Evolutionary conservation across 2,329 filamentous ascomycete genomes (phyloP).

Genomic region (Lithohypha guttulata): DNA sequence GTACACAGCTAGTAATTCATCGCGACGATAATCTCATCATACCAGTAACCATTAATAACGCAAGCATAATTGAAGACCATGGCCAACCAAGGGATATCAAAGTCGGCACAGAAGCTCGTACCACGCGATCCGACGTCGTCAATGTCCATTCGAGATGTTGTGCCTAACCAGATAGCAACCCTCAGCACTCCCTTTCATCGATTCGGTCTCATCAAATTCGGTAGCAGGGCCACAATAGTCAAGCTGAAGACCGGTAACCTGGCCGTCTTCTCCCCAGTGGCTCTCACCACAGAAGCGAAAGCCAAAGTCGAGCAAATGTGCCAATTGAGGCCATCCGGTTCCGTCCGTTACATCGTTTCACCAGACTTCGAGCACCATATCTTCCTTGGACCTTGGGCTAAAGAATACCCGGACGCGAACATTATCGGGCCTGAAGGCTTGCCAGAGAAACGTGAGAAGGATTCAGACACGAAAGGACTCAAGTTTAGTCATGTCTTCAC

Average conservation of each 20-base stretch:
- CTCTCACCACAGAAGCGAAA: slow-evolving; percentile 64
- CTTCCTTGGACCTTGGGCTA: slow-evolving; percentile 75
- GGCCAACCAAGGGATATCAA: slow-evolving; percentile 38
- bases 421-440: slow-evolving; percentile 76
- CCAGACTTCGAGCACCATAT: slow-evolving; percentile 92
- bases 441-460: slow-evolving; percentile 63
- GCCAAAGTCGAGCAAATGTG: slow-evolving; percentile 44
- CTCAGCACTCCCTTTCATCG: slow-evolving; percentile 76
- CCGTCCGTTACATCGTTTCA: slow-evolving; percentile 74
- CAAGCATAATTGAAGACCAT: too few relatives aligned
- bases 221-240: slow-evolving; percentile 76
- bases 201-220: slow-evolving; percentile 68
- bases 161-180: slow-evolving; percentile 47
- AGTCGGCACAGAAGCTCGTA: slow-evolving; percentile 42
- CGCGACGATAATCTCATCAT: too few relatives aligned
- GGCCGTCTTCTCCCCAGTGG: slow-evolving; percentile 85
- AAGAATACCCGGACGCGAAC: slow-evolving; percentile 64
- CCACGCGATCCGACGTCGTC: slow-evolving; percentile 64
- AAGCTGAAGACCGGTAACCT: slow-evolving; percentile 66
- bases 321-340: slow-evolving; percentile 50
- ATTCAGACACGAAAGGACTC: slow-evolving; percentile 44
- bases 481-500: slow-evolving; percentile 60
- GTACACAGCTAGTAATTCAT: too few relatives aligned
- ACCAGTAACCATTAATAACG: too few relatives aligned
- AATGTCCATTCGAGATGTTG: slow-evolving; percentile 82